phyloP scores from a whole-genome alignment of 768 basidiomycete species.

The Naematelia aurantialba region DNA sequence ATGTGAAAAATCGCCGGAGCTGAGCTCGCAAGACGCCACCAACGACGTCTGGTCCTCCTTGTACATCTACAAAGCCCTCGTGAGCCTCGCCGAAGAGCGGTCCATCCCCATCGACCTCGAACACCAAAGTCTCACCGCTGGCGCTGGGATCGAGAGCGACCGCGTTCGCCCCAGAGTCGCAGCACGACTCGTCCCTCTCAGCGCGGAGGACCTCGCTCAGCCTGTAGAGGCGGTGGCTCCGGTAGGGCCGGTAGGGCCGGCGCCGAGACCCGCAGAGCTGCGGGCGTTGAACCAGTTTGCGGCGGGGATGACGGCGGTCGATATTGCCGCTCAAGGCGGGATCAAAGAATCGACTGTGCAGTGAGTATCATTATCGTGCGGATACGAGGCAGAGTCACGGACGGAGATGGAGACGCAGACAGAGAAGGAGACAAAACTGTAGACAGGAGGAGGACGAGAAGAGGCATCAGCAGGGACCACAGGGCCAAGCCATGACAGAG shows the following conservation, averaged over 20 bases:
- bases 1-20: neutral
- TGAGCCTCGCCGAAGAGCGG: constrained; percentile 14
- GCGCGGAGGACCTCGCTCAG: neutral
- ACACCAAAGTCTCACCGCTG: neutral
- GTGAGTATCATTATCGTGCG: constrained; percentile 16
- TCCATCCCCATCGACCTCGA: constrained; percentile 14
- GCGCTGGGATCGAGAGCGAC: too few species aligned
- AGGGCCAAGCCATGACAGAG: too few species aligned
- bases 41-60: constrained; percentile 43
- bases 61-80: constrained; percentile 29
- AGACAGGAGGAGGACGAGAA: too few species aligned
- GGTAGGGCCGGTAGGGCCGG: neutral
- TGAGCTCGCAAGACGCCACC: constrained; percentile 33
- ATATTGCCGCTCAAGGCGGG: constrained; percentile 11
- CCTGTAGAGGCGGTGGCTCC: neutral
- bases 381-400: too few species aligned
- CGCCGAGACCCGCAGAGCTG: constrained; percentile 1
- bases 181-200: neutral
- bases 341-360: constrained; percentile 24
- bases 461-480: too few species aligned
- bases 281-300: constrained; percentile 3
- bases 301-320: constrained; percentile 1
- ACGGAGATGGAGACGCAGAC: too few species aligned
- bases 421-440: too few species aligned
- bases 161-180: too few species aligned